A percentile compares a stretch with the other conserved stretches of the same genome.
Evolutionary conservation across 2,329 filamentous ascomycete species (phyloP).

Genomic region (Ciborinia camelliae): DNA sequence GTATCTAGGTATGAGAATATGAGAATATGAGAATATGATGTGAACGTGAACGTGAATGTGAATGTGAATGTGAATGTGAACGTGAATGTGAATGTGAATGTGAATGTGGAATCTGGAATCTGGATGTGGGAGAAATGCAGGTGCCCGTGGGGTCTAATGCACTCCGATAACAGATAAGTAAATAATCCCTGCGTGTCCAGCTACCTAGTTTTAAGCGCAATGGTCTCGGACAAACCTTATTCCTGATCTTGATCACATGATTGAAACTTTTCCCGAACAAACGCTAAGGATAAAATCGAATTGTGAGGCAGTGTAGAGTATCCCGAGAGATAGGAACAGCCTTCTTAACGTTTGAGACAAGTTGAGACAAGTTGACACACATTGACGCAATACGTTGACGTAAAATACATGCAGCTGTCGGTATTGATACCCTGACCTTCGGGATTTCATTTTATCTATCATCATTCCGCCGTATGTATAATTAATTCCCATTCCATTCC

Average conservation of each 20-base stretch:
- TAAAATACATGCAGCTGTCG: neutral
- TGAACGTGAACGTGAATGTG: neutral
- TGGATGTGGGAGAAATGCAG: no score
- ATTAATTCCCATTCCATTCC: neutral
- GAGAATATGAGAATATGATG: no score
- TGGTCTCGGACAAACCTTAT: neutral
- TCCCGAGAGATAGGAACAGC: neutral
- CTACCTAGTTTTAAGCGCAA: no score
- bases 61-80: no score
- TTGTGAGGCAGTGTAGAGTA: neutral
- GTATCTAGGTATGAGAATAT: neutral
- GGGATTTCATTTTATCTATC: neutral
- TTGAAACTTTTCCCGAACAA: neutral
- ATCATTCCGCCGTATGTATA: neutral
- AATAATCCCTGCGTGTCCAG: neutral
- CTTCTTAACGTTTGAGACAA: neutral
- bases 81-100: no score
- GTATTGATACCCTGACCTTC: conserved; percentile 3
- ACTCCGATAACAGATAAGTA: conserved; percentile 3
- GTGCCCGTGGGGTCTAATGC: no score
- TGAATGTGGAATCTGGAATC: no score
- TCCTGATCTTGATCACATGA: neutral
- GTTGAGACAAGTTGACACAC: neutral
- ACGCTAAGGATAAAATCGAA: conserved; percentile 11
- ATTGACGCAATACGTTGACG: neutral